Percentiles rank a stretch among this genome's conserved stretches.
Conservation (phyloP, 164 flowering plant genomes). For the Dillenia suffruticosa region DNA sequence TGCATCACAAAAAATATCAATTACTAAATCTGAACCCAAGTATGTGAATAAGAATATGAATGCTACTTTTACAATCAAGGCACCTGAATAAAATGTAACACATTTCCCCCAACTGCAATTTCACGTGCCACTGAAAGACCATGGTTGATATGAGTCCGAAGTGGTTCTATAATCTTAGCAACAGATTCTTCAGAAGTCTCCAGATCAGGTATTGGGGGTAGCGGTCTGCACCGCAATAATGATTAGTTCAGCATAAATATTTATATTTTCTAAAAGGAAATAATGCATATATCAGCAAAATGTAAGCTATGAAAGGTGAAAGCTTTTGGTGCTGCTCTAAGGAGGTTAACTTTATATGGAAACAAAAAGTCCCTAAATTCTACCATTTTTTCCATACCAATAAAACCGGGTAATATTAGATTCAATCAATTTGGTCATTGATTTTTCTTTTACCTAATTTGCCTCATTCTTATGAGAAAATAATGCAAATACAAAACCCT, state of each 20-base stretch:
- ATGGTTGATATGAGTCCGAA: slow-evolving; percentile 44
- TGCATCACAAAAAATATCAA: slow-evolving; percentile 3
- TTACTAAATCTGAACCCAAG: neutral
- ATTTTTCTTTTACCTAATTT: too few relatives aligned
- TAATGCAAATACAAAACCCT: too few relatives aligned
- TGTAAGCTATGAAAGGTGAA: too few relatives aligned
- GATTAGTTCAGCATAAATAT: neutral
- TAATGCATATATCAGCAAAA: too few relatives aligned
- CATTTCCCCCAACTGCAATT: slow-evolving; percentile 55
- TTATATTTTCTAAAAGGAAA: too few relatives aligned
- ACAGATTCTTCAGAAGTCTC: slow-evolving; percentile 62
- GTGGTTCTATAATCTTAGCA: slow-evolving; percentile 32
- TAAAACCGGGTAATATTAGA: too few relatives aligned
- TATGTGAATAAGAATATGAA: neutral
- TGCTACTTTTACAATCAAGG: neutral
- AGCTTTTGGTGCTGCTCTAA: too few relatives aligned
- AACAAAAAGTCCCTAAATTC: too few relatives aligned
- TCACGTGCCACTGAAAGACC: slow-evolving; percentile 56
- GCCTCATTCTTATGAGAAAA: too few relatives aligned
- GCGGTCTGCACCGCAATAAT: slow-evolving; percentile 47
- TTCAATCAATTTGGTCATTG: too few relatives aligned
- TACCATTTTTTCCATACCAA: too few relatives aligned
- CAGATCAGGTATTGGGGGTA: slow-evolving; percentile 83
- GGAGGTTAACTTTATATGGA: too few relatives aligned
- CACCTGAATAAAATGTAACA: slow-evolving; percentile 59